Conservation (phyloP, 805 yeast genomes). For the Hanseniaspora thailandica region DNA sequence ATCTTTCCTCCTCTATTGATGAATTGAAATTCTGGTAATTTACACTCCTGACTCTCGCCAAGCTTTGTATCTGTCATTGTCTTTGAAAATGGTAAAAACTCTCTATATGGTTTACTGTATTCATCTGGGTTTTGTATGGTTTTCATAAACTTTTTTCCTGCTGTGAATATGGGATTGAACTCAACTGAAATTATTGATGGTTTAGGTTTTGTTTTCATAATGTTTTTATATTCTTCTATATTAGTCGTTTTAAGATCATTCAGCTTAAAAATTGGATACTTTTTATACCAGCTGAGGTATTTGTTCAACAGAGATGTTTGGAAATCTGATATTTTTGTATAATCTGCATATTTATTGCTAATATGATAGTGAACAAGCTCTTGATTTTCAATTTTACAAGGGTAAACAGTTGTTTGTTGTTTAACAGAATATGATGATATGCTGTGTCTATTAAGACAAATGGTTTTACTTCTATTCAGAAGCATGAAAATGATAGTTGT, state of each 20-base stretch:
- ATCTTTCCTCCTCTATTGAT: slow-evolving; percentile 89
- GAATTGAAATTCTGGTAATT: slow-evolving; percentile 48
- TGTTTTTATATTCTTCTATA: slow-evolving; percentile 36
- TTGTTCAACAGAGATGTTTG: neutral
- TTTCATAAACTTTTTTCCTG: slow-evolving; percentile 71
- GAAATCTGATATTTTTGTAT: neutral
- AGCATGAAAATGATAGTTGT: neutral
- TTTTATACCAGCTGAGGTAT: slow-evolving; percentile 20
- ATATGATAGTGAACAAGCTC: slow-evolving; percentile 6
- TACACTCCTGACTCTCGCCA: slow-evolving; percentile 14
- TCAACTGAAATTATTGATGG: slow-evolving; percentile 74
- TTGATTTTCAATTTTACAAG: slow-evolving; percentile 1
- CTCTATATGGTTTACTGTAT: slow-evolving; percentile 6
- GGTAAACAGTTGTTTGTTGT: neutral
- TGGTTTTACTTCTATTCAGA: neutral
- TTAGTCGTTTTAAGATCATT: slow-evolving; percentile 34
- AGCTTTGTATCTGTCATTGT: slow-evolving; percentile 22
- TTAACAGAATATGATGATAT: neutral
- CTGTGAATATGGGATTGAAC: slow-evolving; percentile 77
- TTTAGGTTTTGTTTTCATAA: slow-evolving; percentile 40
- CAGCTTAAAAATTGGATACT: slow-evolving; percentile 30
- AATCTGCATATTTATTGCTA: slow-evolving; percentile 4
- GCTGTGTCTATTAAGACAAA: neutral
- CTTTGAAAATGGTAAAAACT: neutral
- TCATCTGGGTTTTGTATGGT: slow-evolving; percentile 29